Evolutionary conservation across 495 filamentous ascomycete species (phyloP).

Genomic region (Penicillium parvum): DNA sequence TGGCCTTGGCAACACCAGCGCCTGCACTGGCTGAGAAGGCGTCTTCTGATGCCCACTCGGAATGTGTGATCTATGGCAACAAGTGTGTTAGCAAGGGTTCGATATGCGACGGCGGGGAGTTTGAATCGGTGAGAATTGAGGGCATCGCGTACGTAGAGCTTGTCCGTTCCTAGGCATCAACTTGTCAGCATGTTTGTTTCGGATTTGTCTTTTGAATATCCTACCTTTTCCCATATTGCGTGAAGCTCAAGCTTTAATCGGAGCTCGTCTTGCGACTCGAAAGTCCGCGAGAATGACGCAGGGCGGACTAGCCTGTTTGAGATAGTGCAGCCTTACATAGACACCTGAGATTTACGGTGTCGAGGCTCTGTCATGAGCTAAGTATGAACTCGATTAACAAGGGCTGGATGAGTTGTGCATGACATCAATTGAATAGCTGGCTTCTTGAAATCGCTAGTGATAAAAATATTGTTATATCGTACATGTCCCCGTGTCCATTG

Average conservation of each 20-base stretch:
- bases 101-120: conserved; percentile 10
- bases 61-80: conserved; percentile 71
- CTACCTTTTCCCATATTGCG: conserved; percentile 56
- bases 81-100: conserved; percentile 15
- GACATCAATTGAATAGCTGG: too few species aligned
- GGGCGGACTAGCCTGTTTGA: conserved; percentile 18
- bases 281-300: conserved; percentile 18
- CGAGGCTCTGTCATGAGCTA: too few species aligned
- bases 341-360: background rate
- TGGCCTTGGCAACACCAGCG: conserved; percentile 53
- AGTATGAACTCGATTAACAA: too few species aligned
- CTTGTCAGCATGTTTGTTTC: too few species aligned
- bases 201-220: too few species aligned
- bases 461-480: conserved; percentile 1
- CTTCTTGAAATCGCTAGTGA: background rate
- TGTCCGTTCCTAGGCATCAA: conserved; percentile 66
- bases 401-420: too few species aligned
- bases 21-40: conserved; percentile 74
- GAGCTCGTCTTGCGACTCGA: conserved; percentile 4
- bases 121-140: background rate
- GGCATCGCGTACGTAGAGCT: conserved; percentile 61
- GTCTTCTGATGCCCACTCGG: conserved; percentile 90
- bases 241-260: conserved; percentile 8
- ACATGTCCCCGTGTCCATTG: background rate
- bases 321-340: conserved; percentile 9